Evolutionary conservation across 2,329 filamentous ascomycete genomes (phyloP), one percentile per base, ranked within the genome.

Genomic region (Colletotrichum eremochloae): DNA sequence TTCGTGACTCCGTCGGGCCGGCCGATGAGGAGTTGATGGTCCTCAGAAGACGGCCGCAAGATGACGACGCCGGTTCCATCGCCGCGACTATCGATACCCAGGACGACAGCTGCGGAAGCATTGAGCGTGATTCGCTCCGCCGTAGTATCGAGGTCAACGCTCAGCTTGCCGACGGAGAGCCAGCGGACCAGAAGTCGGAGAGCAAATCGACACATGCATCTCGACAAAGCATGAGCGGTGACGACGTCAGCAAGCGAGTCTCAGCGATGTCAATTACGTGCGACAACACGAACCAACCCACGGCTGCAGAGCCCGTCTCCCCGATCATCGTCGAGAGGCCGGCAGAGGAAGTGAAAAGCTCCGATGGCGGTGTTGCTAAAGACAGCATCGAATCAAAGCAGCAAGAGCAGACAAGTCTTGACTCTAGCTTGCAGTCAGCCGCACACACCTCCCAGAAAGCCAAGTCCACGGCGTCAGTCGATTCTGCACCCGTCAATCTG

Each of bases 21-120:
- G 24, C 85, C 76, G 79, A 79, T 0, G 88, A 91, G 65, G 84
- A 85, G 36, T 76, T 89, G 38, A 79, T 88, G 1, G 75, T 82
- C 31, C 77, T 81, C 9, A 75, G 75, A 53, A 75, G 75, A 53
- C 79, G 74, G 14, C 61, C 50, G 2, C 29, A 38, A 46, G 76
- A 79, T 1, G 81, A 85, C 60, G 82, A 84, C 40, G 86, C 88
- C 60, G 85, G 84, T 50, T 92, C 90, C 1, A 76, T 92, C 40
- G 87, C 85, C 38, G 90, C 88, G 8, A 91, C 89, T 0, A 76
- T 91, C 69, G 90, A 91, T 72, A 83, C 84, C 9, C 81, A 87
- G 73, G 88, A 86, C 75, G 82, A 82, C 44, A 86, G 79, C 3
- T 82, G 82, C 33, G 79, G 79, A 18, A 81, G 77, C 4, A 80